Base-by-base conservation (phyloP, 2,329 filamentous ascomycete genomes). In the Colletotrichum sp. region DNA sequence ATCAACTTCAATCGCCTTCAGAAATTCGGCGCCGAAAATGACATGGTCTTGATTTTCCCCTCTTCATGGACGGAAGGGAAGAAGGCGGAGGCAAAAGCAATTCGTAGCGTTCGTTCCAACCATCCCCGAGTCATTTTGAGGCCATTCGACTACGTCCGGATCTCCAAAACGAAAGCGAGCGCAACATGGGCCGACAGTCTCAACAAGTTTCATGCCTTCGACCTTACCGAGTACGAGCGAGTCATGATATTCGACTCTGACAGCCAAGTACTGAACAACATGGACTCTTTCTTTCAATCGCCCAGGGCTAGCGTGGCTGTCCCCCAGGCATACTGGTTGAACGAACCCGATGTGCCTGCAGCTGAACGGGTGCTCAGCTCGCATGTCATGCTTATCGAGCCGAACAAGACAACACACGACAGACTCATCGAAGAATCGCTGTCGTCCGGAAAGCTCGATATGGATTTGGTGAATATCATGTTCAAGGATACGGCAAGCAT, bases 201-300 rank as follows among this genome's bases (percentile, higher is more conserved):
- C 79, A 93, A 92, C 26, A 95, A 95, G 81, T 88, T 94, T 38
- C 87, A 93, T 24, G 92, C 92, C 3, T 95, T 94, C 81, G 92
- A 92, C 74, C 91, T 94, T 68, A 91, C 90, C 1, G 87, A 92
- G 71, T 94, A 94, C 52, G 72, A 75, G 0, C 81, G 83, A 0
- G 86, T 89, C 2, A 78, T 86, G 9, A 91, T 92, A 63, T 82
- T 88, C 1, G 87, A 95, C 81, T 93, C 92, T 10, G 93, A 95
- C 80, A 87, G 91, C 26, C 90, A 90, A 2, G 84, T 95, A 5
- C 87, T 94, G 6, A 86, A 92, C 75, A 84, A 87, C 26, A 90
- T 95, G 87, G 94, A 95, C 78, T 93, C 95, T 71, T 87, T 95
- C 0, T 95, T 95, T 83, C 88, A 93, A 32, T 86, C 94, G 2